These are phyloP conservation scores for Narthecium ossifragum DNA, from an alignment of 106 monocot species.

Conservation along the genomic window DNA sequence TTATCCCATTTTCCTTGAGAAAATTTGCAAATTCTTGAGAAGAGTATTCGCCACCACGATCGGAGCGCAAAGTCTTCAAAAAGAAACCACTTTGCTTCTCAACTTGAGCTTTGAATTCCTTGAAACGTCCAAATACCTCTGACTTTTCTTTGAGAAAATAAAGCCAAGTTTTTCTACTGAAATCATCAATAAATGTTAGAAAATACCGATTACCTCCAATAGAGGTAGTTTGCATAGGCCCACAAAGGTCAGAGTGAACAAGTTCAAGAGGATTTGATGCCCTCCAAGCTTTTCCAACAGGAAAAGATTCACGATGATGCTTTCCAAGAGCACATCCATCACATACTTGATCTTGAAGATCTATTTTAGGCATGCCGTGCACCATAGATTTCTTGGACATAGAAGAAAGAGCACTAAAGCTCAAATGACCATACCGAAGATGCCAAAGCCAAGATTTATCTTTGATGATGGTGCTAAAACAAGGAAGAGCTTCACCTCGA, in stretches of 20 bases:
- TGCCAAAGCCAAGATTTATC: constrained; percentile 2
- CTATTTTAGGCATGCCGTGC: too few relatives aligned
- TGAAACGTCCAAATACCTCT: background rate
- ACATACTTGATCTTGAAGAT: too few relatives aligned
- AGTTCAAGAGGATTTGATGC: background rate
- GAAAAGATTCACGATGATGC: background rate
- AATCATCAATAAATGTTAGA: too few relatives aligned
- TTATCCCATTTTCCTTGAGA: too few relatives aligned
- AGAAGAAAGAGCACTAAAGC: too few relatives aligned
- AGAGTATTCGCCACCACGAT: too few relatives aligned
- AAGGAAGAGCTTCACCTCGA: background rate
- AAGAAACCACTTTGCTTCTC: background rate
- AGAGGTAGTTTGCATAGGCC: background rate
- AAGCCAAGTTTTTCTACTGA: too few relatives aligned
- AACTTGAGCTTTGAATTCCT: background rate
- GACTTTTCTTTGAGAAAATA: too few relatives aligned
- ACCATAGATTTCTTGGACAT: too few relatives aligned
- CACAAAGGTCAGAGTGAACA: background rate
- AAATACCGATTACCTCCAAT: constrained; percentile 2
- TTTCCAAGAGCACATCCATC: too few relatives aligned
- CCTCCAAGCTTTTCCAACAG: background rate
- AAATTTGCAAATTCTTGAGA: too few relatives aligned
- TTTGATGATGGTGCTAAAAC: background rate
- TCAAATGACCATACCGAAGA: too few relatives aligned
- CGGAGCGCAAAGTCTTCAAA: background rate